Base-by-base conservation (phyloP, 371 early-diverging fungal species). In the Parasitella parasitica region DNA sequence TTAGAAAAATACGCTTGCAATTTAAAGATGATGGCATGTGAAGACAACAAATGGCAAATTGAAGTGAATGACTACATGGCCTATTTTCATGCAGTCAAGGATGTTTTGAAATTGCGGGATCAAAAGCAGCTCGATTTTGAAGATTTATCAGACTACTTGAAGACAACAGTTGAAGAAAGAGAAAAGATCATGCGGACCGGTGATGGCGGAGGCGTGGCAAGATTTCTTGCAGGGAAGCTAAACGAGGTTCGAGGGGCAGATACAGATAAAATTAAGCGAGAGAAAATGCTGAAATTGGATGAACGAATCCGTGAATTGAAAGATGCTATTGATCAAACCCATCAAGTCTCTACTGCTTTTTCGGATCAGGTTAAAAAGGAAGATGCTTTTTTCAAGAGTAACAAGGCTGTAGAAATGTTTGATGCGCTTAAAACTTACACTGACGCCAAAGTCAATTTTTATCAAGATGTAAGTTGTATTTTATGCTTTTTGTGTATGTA, bases 41-140 rank as follows among this genome's bases (percentile, higher is more conserved):
- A 63, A 67, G 97, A 97, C 48, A 70, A 75, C 7, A 82, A 89
- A 41, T 96, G 91, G 73, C 69, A 92, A 35, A 79, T 86, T 37
- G 89, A 91, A 59, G 69, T 96, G 11, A 89, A 91, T 57, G 97
- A 96, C 65, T 95, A 93, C 64, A 80, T 94, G 54, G 84, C 87
- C 0, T 95, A 96, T 73, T 94, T 95, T 72, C 86, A 87, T 67
- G 81, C 87, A 7, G 91, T 94, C 46, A 92, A 93, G 80, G 93
- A 88, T 67, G 67, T 92, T 11, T 76, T 97, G 27, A 91, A 90
- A 63, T 64, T 89, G 46, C 82, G 97, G 12, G 97, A 96, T 73
- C 95, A 95, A 73, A 96, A 96, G 73, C 97, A 96, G 68, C 75
- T 95, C 5, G 97, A 97, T 76, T 89, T 85, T 74, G 97, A 97